Conservation (phyloP, 1,284 basidiomycete species). For the Austroboletus rostrupii region DNA sequence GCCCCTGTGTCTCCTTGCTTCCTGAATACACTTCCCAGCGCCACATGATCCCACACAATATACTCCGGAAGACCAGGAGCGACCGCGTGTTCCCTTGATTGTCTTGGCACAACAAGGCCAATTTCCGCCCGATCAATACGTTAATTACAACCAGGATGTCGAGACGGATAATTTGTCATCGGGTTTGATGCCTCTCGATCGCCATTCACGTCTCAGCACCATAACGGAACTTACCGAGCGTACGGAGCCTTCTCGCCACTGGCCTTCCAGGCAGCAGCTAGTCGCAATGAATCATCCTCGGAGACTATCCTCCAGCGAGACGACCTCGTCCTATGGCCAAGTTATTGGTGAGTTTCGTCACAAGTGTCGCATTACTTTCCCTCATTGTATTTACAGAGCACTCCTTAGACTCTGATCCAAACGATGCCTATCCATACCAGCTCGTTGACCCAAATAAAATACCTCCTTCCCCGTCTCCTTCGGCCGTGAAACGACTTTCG, state of each 20-base stretch:
- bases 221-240: slow-evolving; percentile 65
- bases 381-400: slow-evolving; percentile 18
- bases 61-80: slow-evolving; percentile 22
- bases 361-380: not conserved
- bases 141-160: slow-evolving; percentile 18
- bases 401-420: slow-evolving; percentile 4
- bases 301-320: slow-evolving; percentile 38
- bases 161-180: slow-evolving; percentile 14
- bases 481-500: slow-evolving; percentile 68
- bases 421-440: slow-evolving; percentile 12
- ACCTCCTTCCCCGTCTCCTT: slow-evolving; percentile 61
- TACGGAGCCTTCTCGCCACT: slow-evolving; percentile 51
- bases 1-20: slow-evolving; percentile 3
- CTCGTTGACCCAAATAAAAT: slow-evolving; percentile 57
- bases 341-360: slow-evolving; percentile 45
- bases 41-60: slow-evolving; percentile 11
- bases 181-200: slow-evolving; percentile 25
- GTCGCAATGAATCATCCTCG: slow-evolving; percentile 37
- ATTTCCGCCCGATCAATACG: slow-evolving; percentile 23
- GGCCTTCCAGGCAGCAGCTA: slow-evolving; percentile 38
- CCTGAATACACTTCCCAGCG: slow-evolving; percentile 11
- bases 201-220: slow-evolving; percentile 44
- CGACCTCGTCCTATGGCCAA: slow-evolving; percentile 60
- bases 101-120: slow-evolving; percentile 52
- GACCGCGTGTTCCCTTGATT: slow-evolving; percentile 52